phyloP scores from a whole-genome alignment of 495 filamentous ascomycete species.

The Apiosordaria backusii region DNA sequence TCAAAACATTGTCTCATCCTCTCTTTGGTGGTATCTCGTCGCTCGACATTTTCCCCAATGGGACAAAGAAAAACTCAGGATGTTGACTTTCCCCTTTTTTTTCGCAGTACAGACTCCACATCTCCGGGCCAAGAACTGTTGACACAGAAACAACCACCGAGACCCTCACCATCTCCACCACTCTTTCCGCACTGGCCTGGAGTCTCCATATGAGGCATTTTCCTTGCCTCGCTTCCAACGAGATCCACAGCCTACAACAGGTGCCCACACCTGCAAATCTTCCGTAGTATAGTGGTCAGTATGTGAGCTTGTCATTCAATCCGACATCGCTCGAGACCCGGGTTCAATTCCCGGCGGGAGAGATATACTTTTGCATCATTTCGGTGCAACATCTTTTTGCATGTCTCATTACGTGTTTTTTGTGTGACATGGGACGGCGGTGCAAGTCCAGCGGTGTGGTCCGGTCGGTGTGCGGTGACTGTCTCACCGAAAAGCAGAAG shows the following conservation, averaged over 20 bases:
- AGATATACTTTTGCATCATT: background rate
- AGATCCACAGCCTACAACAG: background rate
- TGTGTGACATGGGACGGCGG: too few relatives aligned
- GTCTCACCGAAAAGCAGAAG: background rate
- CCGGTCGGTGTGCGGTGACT: background rate
- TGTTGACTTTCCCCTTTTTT: background rate
- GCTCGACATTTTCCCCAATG: background rate
- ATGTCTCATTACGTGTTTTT: too few relatives aligned
- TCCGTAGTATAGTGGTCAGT: background rate
- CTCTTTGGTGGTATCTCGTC: too few relatives aligned
- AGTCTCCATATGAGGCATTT: background rate
- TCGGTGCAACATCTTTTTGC: background rate
- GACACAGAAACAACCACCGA: background rate
- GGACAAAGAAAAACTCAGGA: background rate
- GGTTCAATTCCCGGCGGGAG: background rate
- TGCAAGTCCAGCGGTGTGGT: background rate
- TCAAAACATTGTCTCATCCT: too few relatives aligned
- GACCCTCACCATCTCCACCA: background rate
- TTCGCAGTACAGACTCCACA: background rate
- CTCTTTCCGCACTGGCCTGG: background rate
- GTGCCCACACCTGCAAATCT: background rate
- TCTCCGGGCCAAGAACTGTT: background rate
- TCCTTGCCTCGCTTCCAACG: background rate
- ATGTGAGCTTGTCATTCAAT: background rate
- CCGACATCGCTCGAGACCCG: background rate